A percentile compares a stretch with the other conserved stretches of the same genome.
These are phyloP conservation scores for Zymoseptoria ardabiliae DNA, from an alignment of 2,329 filamentous ascomycete genomes.

Conservation along the genomic window DNA sequence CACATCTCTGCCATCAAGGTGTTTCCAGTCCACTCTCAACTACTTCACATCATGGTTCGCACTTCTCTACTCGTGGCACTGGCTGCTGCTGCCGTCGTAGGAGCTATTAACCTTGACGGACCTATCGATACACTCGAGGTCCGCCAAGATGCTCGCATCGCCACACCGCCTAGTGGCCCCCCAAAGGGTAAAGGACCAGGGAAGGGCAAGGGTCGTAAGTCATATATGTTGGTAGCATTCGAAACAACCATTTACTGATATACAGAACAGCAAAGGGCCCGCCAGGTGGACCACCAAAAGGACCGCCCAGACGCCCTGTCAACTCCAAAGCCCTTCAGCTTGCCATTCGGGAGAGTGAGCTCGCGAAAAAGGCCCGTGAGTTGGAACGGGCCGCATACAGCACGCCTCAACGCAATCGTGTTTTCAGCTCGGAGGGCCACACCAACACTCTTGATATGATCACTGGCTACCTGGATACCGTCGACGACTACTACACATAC, in stretches of 20 bases:
- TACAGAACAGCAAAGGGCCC: not conserved
- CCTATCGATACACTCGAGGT: not conserved
- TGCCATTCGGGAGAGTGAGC: constrained; percentile 12
- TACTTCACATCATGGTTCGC: not conserved
- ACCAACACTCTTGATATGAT: constrained; percentile 35
- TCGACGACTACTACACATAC: constrained; percentile 54
- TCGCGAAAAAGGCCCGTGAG: constrained; percentile 21
- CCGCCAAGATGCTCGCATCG: not conserved
- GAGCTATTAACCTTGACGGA: not conserved
- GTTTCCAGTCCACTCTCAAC: not conserved
- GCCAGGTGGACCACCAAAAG: not conserved
- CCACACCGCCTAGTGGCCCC: not conserved
- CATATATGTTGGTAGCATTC: not conserved
- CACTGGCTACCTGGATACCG: constrained; percentile 30
- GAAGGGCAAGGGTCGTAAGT: not conserved
- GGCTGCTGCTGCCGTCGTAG: not conserved
- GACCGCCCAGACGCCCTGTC: not conserved
- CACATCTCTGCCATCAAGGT: not conserved
- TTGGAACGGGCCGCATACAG: constrained; percentile 35
- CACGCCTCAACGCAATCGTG: constrained; percentile 31
- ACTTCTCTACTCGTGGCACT: not conserved
- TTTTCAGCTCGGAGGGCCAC: constrained; percentile 33
- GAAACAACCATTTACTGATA: not conserved
- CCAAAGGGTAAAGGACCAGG: not conserved
- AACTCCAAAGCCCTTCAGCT: constrained; percentile 5